These are phyloP conservation scores for Globisporangium splendens DNA, from an alignment of 352 stramenopile species.

Conservation along the genomic window DNA sequence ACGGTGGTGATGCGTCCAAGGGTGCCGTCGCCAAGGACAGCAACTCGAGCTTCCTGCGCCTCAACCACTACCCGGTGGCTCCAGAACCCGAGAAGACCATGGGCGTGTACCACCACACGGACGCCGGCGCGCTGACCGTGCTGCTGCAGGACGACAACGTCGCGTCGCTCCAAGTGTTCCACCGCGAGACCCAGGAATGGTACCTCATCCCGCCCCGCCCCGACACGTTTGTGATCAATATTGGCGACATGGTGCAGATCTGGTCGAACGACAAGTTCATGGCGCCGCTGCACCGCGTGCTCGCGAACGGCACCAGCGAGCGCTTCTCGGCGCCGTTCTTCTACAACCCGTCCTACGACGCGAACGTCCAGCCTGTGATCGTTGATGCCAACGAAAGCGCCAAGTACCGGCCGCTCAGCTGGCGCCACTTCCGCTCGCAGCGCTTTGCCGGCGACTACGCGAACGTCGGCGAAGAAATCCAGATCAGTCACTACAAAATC, in stretches of 20 bases:
- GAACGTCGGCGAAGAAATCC: constrained; percentile 90
- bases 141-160: constrained; percentile 65
- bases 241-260: constrained; percentile 59
- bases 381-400: constrained; percentile 22
- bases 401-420: constrained; percentile 78
- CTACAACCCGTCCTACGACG: constrained; percentile 48
- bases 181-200: constrained; percentile 48
- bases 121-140: constrained; percentile 54
- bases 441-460: constrained; percentile 90
- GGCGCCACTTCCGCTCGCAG: constrained; percentile 84
- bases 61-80: constrained; percentile 89
- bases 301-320: constrained; percentile 38
- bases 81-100: constrained; percentile 42
- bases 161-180: constrained; percentile 50
- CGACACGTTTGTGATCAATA: constrained; percentile 59
- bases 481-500: constrained; percentile 79
- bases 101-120: constrained; percentile 62
- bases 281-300: constrained; percentile 41
- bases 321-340: constrained; percentile 65
- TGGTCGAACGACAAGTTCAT: constrained; percentile 53
- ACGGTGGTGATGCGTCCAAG: constrained; percentile 7
- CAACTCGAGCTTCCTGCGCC: constrained; percentile 83
- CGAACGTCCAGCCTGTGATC: constrained; percentile 58
- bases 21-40: constrained; percentile 1
- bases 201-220: constrained; percentile 37